phyloP scores from a whole-genome alignment of 2,329 filamentous ascomycete species.

The Ophiostoma triangulosporum region DNA sequence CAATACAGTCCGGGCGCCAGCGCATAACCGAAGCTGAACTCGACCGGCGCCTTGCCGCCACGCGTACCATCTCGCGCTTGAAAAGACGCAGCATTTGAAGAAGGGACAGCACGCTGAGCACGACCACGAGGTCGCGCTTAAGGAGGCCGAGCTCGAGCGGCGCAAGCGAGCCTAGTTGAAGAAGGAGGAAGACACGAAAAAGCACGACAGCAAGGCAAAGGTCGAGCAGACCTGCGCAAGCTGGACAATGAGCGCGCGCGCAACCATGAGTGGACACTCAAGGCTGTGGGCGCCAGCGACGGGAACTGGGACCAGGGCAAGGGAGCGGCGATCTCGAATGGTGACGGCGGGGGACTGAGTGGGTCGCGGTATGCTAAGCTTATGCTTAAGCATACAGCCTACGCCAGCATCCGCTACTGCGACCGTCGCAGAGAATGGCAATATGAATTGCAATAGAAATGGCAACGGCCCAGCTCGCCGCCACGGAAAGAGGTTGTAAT shows the following conservation, averaged over 20 bases:
- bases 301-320: conserved; percentile 49
- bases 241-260: conserved; percentile 46
- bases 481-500: conserved; percentile 4
- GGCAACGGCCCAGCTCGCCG: not conserved
- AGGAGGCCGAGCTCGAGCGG: conserved; percentile 34
- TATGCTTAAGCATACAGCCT: too few species aligned
- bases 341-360: conserved; percentile 12
- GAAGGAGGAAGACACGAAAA: conserved; percentile 31
- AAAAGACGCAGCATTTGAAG: too few species aligned
- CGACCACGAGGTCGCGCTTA: too few species aligned
- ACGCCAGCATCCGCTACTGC: not conserved
- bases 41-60: too few species aligned
- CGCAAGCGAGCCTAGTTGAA: conserved; percentile 26
- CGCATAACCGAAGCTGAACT: too few species aligned
- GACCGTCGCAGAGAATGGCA: not conserved
- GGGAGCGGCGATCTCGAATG: conserved; percentile 19
- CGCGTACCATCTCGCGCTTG: too few species aligned
- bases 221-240: conserved; percentile 37
- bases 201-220: conserved; percentile 20
- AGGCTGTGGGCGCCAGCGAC: conserved; percentile 40
- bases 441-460: not conserved
- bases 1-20: too few species aligned
- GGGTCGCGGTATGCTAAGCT: conserved; percentile 10
- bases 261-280: conserved; percentile 47
- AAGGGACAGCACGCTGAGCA: too few species aligned